A percentile compares a stretch with the other conserved stretches of the same genome.
phyloP scores from a whole-genome alignment of 371 early-diverging fungal species.

The Lichtheimia corymbifera region DNA sequence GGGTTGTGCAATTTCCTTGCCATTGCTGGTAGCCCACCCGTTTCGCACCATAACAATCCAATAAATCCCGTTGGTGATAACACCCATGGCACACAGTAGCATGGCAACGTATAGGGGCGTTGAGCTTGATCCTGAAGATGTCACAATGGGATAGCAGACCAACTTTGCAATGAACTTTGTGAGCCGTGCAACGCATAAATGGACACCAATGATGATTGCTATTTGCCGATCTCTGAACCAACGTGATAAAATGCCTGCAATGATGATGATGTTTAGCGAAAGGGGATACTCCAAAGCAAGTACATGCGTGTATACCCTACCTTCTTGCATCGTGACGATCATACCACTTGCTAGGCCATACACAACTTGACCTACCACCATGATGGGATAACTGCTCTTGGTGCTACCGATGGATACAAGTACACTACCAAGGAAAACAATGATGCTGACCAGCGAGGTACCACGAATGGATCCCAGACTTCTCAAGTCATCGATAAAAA shows the following conservation, averaged over 20 bases:
- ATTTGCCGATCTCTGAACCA: slow-evolving; percentile 49
- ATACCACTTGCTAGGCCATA: slow-evolving; percentile 47
- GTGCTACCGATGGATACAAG: slow-evolving; percentile 32
- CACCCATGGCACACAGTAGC: slow-evolving; percentile 33
- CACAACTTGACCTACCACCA: slow-evolving; percentile 45
- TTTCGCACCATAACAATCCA: slow-evolving; percentile 38
- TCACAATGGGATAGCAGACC: slow-evolving; percentile 38
- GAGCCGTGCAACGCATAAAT: slow-evolving; percentile 33
- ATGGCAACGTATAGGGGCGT: slow-evolving; percentile 40
- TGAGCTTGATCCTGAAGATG: slow-evolving; percentile 17
- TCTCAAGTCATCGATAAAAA: slow-evolving; percentile 50
- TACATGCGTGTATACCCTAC: background rate
- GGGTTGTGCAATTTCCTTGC: slow-evolving; percentile 29
- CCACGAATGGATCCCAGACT: slow-evolving; percentile 40
- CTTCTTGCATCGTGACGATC: slow-evolving; percentile 48
- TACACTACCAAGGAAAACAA: slow-evolving; percentile 37
- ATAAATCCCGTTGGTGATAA: slow-evolving; percentile 29
- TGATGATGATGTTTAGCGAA: background rate
- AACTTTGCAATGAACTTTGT: slow-evolving; percentile 44
- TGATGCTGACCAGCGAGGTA: slow-evolving; percentile 30
- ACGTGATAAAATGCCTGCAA: slow-evolving; percentile 40
- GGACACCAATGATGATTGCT: slow-evolving; percentile 35
- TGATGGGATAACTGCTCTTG: slow-evolving; percentile 33
- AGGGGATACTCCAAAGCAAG: background rate
- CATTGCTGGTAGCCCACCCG: slow-evolving; percentile 32